A percentile compares a stretch with the other conserved stretches of the same genome.
phyloP scores from a whole-genome alignment of 2,329 filamentous ascomycete genomes.

The Fusarium concolor region DNA sequence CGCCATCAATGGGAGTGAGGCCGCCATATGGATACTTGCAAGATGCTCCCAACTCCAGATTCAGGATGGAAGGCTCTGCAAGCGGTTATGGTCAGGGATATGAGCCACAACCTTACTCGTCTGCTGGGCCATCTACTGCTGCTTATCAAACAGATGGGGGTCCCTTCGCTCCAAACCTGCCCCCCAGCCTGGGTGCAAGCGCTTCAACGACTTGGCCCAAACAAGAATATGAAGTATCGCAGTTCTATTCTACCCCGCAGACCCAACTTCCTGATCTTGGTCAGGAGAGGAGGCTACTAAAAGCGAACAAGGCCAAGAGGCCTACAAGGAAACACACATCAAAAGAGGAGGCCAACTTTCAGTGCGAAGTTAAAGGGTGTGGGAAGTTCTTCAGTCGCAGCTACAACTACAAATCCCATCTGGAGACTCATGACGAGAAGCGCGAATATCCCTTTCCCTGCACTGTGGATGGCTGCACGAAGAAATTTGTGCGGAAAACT shows the following conservation, averaged over 20 bases:
- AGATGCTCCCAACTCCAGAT: slow-evolving; percentile 33
- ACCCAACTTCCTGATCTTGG: slow-evolving; percentile 36
- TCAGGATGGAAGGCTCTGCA: slow-evolving; percentile 37
- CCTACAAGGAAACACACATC: slow-evolving; percentile 67
- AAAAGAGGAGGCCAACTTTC: slow-evolving; percentile 76
- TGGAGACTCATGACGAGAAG: slow-evolving; percentile 83
- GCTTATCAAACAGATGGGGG: slow-evolving; percentile 40
- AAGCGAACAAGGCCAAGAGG: slow-evolving; percentile 48
- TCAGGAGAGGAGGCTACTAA: slow-evolving; percentile 39
- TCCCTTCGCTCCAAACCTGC: slow-evolving; percentile 36
- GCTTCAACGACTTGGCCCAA: slow-evolving; percentile 38
- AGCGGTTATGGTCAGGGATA: slow-evolving; percentile 36
- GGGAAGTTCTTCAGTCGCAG: slow-evolving; percentile 83
- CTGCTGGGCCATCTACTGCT: slow-evolving; percentile 28
- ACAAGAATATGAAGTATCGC: slow-evolving; percentile 44
- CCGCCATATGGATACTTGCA: slow-evolving; percentile 43
- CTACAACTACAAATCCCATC: slow-evolving; percentile 89
- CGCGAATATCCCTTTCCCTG: slow-evolving; percentile 79
- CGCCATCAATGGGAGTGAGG: slow-evolving; percentile 30
- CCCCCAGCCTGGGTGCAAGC: slow-evolving; percentile 27
- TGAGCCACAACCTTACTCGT: slow-evolving; percentile 39
- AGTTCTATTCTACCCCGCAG: slow-evolving; percentile 38
- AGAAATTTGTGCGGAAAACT: slow-evolving; percentile 84
- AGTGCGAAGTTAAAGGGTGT: slow-evolving; percentile 76
- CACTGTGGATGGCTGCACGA: slow-evolving; percentile 71